Evolutionary conservation across 2,329 filamentous ascomycete species (phyloP).

Genomic region (Bimuria novae-zelandiae): DNA sequence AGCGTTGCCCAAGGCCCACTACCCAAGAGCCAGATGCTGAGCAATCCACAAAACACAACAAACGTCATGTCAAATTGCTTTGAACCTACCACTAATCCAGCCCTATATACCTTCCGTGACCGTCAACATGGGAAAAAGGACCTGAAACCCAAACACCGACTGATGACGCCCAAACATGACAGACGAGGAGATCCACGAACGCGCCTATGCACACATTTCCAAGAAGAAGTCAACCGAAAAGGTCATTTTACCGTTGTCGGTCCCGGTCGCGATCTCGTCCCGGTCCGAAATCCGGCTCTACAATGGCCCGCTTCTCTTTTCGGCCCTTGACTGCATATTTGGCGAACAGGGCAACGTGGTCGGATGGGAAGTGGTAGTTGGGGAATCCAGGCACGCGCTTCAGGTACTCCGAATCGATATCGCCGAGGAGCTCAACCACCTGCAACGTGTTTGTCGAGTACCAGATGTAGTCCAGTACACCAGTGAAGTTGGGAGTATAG

Average conservation of each 20-base stretch:
- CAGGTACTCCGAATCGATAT: conserved; percentile 83
- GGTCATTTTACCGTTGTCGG: conserved; percentile 28
- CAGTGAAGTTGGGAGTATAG: conserved; percentile 90
- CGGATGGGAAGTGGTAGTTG: conserved; percentile 91
- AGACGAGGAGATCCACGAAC: conserved; percentile 27
- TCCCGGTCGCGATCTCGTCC: conserved; percentile 38
- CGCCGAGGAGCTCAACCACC: conserved; percentile 80
- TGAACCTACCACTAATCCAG: conserved; percentile 31
- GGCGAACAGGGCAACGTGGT: conserved; percentile 87
- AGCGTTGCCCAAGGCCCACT: conserved; percentile 5
- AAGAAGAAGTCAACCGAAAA: conserved; percentile 23
- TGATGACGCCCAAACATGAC: conserved; percentile 37
- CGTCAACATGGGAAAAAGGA: conserved; percentile 23
- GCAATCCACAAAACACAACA: conserved; percentile 30
- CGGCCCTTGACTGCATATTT: conserved; percentile 88
- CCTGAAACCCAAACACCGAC: conserved; percentile 40
- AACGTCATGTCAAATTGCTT: conserved; percentile 37
- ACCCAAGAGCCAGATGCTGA: conserved; percentile 22
- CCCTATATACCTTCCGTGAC: conserved; percentile 27
- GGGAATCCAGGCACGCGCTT: conserved; percentile 88
- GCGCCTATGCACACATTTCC: conserved; percentile 39
- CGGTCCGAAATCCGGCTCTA: conserved; percentile 46
- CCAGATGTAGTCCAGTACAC: conserved; percentile 97
- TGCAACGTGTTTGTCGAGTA: conserved; percentile 90
- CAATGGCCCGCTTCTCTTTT: conserved; percentile 67